Base-by-base conservation (phyloP, 2,329 filamentous ascomycete genomes). In the Aspergillus melleus region DNA sequence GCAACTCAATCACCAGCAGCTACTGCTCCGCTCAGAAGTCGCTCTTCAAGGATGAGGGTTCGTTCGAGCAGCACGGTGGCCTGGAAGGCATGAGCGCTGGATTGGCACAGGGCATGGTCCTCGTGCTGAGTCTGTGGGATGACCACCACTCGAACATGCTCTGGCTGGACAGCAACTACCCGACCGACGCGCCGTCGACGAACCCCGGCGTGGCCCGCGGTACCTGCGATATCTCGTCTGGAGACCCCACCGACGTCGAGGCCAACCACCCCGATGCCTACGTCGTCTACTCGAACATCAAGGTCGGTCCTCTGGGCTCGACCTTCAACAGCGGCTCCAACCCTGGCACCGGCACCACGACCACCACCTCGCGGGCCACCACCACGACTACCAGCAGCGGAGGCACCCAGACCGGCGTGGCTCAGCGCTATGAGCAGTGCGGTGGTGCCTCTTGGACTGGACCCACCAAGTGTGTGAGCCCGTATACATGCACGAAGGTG, bases 161-260 rank as follows among this genome's bases (percentile, higher is more conserved):
- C 69, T 91, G 89, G 89, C 84, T 92, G 68, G 89, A 91, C 79
- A 85, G 84, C 61, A 83, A 79, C 72, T 89, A 84, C 79, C 88
- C 88, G 52, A 78, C 79, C 61, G 69, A 72, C 58, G 74, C 67
- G 39, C 71, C 76, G 62, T 68, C 77, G 30, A 79, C 77, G 55
- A 64, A 61, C 2, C 79, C 78, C 30, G 86, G 86, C 65, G 74
- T 79, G 59, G 76, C 76, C 47, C 84, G 86, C 68, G 86, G 86
- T 57, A 76, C 78, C 39, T 88, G 86, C 73, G 59, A 79, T 53
- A 80, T 78, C 51, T 76, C 71, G 65, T 83, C 83, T 20, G 86
- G 86, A 49, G 78, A 75, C 32, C 85, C 85, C 26, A 58, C 70
- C 30, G 78, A 81, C 3, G 73, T 88, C 49, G 81, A 86, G 74